A percentile compares a stretch with the other conserved stretches of the same genome.
phyloP scores from a whole-genome alignment of 345 rosid species.

The Populus euphratica region DNA sequence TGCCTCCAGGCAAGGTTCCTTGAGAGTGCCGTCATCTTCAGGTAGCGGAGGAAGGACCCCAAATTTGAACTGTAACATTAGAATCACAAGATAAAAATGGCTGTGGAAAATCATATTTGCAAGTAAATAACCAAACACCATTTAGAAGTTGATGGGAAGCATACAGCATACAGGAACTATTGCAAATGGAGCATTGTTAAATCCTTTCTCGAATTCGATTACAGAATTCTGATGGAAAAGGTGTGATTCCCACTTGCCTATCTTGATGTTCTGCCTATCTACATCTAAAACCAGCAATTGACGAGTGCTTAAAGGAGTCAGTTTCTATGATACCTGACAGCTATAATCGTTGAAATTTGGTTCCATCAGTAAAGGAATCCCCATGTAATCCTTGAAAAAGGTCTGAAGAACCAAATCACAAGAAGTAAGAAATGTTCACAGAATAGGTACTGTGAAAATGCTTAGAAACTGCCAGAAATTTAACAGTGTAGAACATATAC shows the following conservation, averaged over 20 bases:
- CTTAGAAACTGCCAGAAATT: neutral
- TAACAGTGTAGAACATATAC: conserved; percentile 26
- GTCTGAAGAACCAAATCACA: conserved; percentile 34
- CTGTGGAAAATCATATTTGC: neutral
- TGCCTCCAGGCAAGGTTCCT: conserved; percentile 70
- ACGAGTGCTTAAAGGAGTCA: neutral
- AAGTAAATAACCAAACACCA: neutral
- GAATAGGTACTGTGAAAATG: neutral
- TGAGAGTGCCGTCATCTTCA: conserved; percentile 49
- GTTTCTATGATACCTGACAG: conserved; percentile 55
- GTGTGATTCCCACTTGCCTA: neutral
- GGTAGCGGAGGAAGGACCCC: conserved; percentile 65
- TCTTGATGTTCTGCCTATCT: neutral
- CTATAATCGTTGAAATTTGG: conserved; percentile 86
- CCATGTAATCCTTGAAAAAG: conserved; percentile 81
- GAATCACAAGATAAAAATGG: neutral
- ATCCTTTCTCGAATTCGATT: too few species aligned
- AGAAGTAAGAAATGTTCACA: neutral
- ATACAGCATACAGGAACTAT: too few species aligned
- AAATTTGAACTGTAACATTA: conserved; percentile 62
- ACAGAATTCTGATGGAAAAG: neutral
- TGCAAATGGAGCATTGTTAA: too few species aligned
- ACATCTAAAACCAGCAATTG: neutral
- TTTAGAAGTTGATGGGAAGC: too few species aligned
- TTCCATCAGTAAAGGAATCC: conserved; percentile 80